Percentiles rank a stretch among this genome's conserved stretches.
Conservation (phyloP, 805 yeast genomes). For the Vanderwaltozyma yarrowii region DNA sequence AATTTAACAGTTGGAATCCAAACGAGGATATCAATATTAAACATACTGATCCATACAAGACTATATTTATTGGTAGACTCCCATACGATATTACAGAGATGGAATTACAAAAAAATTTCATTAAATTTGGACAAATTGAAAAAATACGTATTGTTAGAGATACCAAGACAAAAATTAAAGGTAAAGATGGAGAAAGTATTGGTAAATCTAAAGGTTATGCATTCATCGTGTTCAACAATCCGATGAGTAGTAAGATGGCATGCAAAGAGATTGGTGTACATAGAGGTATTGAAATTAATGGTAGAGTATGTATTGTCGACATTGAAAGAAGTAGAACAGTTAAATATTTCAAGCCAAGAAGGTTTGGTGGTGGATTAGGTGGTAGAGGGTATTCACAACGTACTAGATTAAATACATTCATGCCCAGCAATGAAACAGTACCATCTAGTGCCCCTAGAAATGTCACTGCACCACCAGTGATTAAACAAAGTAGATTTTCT, state of each 20-base stretch:
- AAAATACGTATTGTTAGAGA: conserved; percentile 49
- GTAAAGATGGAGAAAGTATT: neutral
- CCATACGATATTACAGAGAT: conserved; percentile 54
- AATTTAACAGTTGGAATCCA: conserved; percentile 43
- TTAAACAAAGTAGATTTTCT: neutral
- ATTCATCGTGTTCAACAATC: conserved; percentile 60
- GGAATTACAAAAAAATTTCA: conserved; percentile 54
- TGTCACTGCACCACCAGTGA: neutral
- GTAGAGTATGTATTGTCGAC: conserved; percentile 54
- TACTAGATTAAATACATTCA: neutral
- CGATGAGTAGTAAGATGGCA: conserved; percentile 51
- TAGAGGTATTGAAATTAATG: conserved; percentile 42
- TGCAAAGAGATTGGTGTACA: conserved; percentile 38
- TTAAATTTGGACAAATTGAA: conserved; percentile 62
- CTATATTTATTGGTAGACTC: conserved; percentile 69
- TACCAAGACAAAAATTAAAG: conserved; percentile 29
- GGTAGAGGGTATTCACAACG: conserved; percentile 50
- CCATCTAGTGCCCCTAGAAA: neutral
- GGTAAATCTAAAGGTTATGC: conserved; percentile 69
- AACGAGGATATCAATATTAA: conserved; percentile 42
- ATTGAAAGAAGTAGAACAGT: conserved; percentile 59
- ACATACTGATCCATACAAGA: conserved; percentile 62
- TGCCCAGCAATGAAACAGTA: no score
- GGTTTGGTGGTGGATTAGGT: conserved; percentile 91
- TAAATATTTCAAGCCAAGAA: conserved; percentile 59